A percentile compares a stretch with the other conserved stretches of the same genome.
These are phyloP conservation scores for Cryptococcus wingfieldii DNA, from an alignment of 1,284 basidiomycete species.

Conservation along the genomic window DNA sequence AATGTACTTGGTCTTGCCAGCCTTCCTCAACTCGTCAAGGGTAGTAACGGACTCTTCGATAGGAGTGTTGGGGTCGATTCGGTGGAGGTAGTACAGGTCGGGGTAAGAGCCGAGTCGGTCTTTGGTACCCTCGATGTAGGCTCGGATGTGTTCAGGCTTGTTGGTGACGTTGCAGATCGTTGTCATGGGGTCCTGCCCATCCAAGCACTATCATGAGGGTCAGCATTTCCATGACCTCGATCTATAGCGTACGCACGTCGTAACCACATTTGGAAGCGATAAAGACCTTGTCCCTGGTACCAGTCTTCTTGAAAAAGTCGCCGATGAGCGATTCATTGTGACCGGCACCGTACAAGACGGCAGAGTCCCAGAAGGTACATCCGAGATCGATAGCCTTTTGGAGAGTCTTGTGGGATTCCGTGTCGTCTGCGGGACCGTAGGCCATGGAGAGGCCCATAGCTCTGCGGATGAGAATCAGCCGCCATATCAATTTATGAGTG, in stretches of 20 bases:
- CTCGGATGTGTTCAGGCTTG: conserved; percentile 35
- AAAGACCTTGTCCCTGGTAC: conserved; percentile 43
- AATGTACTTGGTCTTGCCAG: conserved; percentile 47
- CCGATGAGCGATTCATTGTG: conserved; percentile 48
- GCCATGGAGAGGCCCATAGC: conserved; percentile 2
- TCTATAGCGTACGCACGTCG: conserved; percentile 14
- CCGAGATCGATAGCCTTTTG: conserved; percentile 37
- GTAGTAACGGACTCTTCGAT: conserved; percentile 42
- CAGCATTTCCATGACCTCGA: background rate
- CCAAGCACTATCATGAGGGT: conserved; percentile 1
- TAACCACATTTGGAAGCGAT: conserved; percentile 48
- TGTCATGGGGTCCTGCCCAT: conserved; percentile 5
- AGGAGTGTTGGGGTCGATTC: conserved; percentile 39
- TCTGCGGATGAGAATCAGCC: background rate
- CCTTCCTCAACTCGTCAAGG: conserved; percentile 44
- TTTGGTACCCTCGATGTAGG: conserved; percentile 40
- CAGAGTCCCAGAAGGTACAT: conserved; percentile 45
- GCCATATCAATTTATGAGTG: background rate
- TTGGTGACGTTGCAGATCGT: conserved; percentile 18
- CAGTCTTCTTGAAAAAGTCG: conserved; percentile 36
- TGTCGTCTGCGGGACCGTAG: conserved; percentile 26
- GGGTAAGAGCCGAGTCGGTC: conserved; percentile 42
- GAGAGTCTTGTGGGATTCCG: conserved; percentile 23
- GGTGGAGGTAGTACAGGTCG: conserved; percentile 50
- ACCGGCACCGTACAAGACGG: conserved; percentile 36